Conservation (phyloP, 805 yeast species). For the Candida namnaoensis region DNA sequence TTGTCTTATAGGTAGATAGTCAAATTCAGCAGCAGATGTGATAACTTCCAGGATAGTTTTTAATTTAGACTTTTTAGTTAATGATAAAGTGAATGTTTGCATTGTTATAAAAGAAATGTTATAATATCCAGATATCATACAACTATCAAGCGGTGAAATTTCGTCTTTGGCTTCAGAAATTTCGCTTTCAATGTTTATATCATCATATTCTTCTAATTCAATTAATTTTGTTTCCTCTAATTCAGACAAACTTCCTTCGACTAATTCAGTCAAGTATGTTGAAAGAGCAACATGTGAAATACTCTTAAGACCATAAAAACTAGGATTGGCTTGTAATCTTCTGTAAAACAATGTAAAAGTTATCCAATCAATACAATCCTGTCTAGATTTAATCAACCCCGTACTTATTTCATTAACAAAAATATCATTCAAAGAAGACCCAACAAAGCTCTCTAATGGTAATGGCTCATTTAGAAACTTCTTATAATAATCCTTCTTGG, state of each 20-base stretch:
- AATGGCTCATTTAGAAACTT: conserved; percentile 65
- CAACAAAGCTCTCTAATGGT: conserved; percentile 77
- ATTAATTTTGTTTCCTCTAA: conserved; percentile 53
- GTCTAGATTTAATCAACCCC: conserved; percentile 53
- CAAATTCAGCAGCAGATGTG: conserved; percentile 68
- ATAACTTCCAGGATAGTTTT: conserved; percentile 56
- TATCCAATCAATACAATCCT: conserved; percentile 87
- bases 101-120: conserved; percentile 58
- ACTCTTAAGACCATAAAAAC: conserved; percentile 75
- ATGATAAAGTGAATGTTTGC: conserved; percentile 43
- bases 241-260: conserved; percentile 63
- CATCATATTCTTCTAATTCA: conserved; percentile 37
- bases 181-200: conserved; percentile 25
- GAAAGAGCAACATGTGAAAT: conserved; percentile 62
- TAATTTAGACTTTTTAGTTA: conserved; percentile 48
- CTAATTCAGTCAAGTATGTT: conserved; percentile 73
- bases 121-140: conserved; percentile 70
- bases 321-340: conserved; percentile 74
- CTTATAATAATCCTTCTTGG: conserved; percentile 54
- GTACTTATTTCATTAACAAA: conserved; percentile 69
- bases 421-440: conserved; percentile 51
- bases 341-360: conserved; percentile 79
- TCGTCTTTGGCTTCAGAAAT: conserved; percentile 17
- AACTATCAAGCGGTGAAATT: conserved; percentile 57
- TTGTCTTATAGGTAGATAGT: conserved; percentile 49